Percentiles rank a stretch among this genome's conserved stretches.
Evolutionary conservation across 352 stramenopile genomes (phyloP).

Genomic region (Globisporangium orthogonon): DNA sequence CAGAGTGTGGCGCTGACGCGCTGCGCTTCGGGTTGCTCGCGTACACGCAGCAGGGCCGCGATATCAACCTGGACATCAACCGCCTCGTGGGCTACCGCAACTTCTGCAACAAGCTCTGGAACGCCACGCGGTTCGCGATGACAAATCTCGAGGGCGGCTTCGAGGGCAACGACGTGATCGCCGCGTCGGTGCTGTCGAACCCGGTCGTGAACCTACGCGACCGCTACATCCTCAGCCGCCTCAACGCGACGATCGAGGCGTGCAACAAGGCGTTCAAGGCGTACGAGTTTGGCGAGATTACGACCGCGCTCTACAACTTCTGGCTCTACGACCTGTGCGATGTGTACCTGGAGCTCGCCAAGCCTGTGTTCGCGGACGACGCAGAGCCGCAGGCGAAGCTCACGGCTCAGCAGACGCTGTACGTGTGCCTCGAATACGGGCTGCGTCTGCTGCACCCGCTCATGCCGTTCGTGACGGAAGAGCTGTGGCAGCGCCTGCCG

Average conservation of each 20-base stretch:
- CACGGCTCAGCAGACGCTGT: slow-evolving; percentile 80
- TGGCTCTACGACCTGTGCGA: slow-evolving; percentile 99
- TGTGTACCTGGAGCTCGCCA: slow-evolving; percentile 99
- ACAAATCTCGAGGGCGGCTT: slow-evolving; percentile 90
- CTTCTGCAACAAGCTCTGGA: slow-evolving; percentile 99
- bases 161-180: slow-evolving; percentile 41
- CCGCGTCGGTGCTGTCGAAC: slow-evolving; percentile 58
- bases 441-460: slow-evolving; percentile 94
- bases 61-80: slow-evolving; percentile 99
- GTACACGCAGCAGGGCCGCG: slow-evolving; percentile 91
- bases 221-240: slow-evolving; percentile 80
- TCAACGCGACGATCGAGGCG: slow-evolving; percentile 67
- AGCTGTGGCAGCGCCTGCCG: slow-evolving; percentile 84
- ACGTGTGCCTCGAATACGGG: slow-evolving; percentile 77
- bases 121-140: slow-evolving; percentile 97
- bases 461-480: slow-evolving; percentile 98
- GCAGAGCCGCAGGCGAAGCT: slow-evolving; percentile 54
- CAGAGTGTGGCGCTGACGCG: slow-evolving; percentile 97
- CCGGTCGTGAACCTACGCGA: slow-evolving; percentile 57
- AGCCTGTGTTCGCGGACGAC: slow-evolving; percentile 92
- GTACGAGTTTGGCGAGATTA: slow-evolving; percentile 96
- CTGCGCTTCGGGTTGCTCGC: slow-evolving; percentile 97
- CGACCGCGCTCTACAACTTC: slow-evolving; percentile 94
- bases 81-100: slow-evolving; percentile 97
- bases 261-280: slow-evolving; percentile 83